Evolutionary conservation across 2,329 filamentous ascomycete species (phyloP), one percentile per base, ranked within the genome.

Genomic region (Aureobasidium pullulans): DNA sequence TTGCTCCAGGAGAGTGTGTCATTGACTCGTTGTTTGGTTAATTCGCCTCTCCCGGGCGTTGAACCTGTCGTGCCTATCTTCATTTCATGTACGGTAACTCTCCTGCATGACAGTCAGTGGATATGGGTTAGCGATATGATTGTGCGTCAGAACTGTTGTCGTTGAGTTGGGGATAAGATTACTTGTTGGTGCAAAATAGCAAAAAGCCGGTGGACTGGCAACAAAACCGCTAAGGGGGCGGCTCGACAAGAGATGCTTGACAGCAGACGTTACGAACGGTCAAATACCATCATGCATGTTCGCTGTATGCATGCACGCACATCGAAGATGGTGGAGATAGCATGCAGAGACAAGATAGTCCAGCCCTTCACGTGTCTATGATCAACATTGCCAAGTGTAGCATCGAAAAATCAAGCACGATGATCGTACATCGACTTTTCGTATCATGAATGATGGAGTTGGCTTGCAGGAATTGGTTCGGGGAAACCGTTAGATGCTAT

Each of bases 141-240:
- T 57, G 34, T 57, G 54, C 54, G 54, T 48, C 54, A 48, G 43
- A 43, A 40, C 43, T 48, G 54, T 57, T 57, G 54, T 37, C 54
- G 54, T 57, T 57, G 54, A 19, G 36, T 40, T 57, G 54, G 54
- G n/a, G 54, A 57, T 48, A 48, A 57, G 54, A 57, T 57, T 57
- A 32, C 43, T 32, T 40, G 42, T 15, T 48, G 32, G 13, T 29
- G 28, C 37, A 39, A 32, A 48, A 31, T 19, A 48, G 54, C 54
- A 32, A 34, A 23, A 56, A 43, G 11, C 43, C 13, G 54, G 54
- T 48, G 10, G 29, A 4, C 43, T 23, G n/a, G n/a, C 36, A 47
- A 48, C 54, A 28, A 47, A 16, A 39, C 53, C 53, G 32, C 16
- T 46, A 46, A 46, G 43, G 54, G 43, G 53, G 29, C 54, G 43